Evolutionary conservation across 164 flowering plant genomes (phyloP).

Genomic region (Pachysandra terminalis): DNA sequence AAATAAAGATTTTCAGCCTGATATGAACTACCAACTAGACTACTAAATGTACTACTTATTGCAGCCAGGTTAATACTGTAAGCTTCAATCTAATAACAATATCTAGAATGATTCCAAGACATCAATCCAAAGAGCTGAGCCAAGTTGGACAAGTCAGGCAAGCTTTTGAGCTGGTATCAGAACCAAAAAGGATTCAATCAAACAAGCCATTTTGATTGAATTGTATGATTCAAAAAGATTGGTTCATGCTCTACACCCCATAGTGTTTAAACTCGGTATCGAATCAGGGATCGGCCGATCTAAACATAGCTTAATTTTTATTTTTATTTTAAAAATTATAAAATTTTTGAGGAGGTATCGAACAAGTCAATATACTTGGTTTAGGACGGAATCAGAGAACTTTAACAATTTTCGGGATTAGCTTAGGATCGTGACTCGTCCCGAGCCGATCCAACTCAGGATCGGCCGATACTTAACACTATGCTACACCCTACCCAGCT

Average conservation of each 20-base stretch:
- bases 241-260: neutral
- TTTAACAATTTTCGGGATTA: too few relatives aligned
- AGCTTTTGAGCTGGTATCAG: neutral
- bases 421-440: too few relatives aligned
- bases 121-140: neutral
- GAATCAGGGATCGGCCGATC: too few relatives aligned
- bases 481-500: neutral
- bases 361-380: too few relatives aligned
- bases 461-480: too few relatives aligned
- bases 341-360: too few relatives aligned
- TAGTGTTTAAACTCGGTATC: neutral
- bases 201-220: neutral
- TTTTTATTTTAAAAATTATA: too few relatives aligned
- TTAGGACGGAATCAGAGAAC: too few relatives aligned
- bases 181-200: neutral
- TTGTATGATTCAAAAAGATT: neutral
- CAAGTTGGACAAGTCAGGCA: neutral
- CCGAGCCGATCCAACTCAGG: too few relatives aligned
- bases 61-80: neutral
- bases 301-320: too few relatives aligned
- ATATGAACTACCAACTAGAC: too few relatives aligned
- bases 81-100: neutral
- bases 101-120: neutral
- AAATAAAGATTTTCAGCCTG: neutral
- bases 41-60: neutral